phyloP scores from a whole-genome alignment of 805 yeast species.

The Saccharomycopsis malanga region DNA sequence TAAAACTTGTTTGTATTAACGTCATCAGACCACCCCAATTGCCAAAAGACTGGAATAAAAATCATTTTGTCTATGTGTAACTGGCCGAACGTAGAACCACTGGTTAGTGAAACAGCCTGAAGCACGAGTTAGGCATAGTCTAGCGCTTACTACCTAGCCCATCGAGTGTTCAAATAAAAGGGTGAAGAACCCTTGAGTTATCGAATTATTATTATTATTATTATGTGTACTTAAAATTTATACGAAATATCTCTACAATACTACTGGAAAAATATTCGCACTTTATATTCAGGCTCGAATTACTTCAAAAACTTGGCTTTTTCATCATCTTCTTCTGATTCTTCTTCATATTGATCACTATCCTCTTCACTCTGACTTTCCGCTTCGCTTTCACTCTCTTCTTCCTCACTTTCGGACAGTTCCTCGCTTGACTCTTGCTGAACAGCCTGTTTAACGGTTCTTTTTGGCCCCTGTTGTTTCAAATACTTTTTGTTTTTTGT shows the following conservation, averaged over 20 bases:
- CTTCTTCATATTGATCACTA: slow-evolving; percentile 4
- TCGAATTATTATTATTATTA: not conserved
- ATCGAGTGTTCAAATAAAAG: no score
- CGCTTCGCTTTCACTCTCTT: not conserved
- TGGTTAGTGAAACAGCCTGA: no score
- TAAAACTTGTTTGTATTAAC: not conserved
- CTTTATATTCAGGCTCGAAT: no score
- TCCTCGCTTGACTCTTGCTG: not conserved
- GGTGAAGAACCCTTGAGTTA: no score
- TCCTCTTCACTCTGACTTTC: not conserved
- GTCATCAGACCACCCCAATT: slow-evolving; percentile 2
- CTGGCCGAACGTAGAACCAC: no score
- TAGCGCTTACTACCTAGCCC: no score
- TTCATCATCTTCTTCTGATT: slow-evolving; percentile 3
- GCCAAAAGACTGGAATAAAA: slow-evolving; percentile 8
- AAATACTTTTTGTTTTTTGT: slow-evolving; percentile 2
- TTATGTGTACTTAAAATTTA: no score
- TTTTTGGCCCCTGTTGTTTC: not conserved
- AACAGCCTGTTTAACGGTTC: not conserved
- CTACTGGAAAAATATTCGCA: no score
- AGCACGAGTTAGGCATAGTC: no score
- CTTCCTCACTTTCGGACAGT: slow-evolving; percentile 1
- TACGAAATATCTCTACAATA: no score
- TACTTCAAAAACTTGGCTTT: no score
- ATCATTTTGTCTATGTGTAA: slow-evolving; percentile 1